Conservation (phyloP, 2,329 filamentous ascomycete species). For the Penicillium sp. region DNA sequence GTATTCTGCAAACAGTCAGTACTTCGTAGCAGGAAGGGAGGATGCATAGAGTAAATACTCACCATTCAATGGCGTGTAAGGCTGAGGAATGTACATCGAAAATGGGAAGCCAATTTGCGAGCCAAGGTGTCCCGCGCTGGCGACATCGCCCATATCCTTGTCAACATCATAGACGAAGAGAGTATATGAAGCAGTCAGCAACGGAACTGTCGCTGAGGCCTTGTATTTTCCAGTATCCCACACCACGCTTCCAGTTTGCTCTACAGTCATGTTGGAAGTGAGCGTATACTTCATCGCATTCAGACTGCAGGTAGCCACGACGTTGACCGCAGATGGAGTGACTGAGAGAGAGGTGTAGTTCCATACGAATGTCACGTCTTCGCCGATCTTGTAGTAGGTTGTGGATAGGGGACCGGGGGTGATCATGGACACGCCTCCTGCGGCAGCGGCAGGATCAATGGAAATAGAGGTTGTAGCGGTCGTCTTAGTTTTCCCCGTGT, state of each 20-base stretch:
- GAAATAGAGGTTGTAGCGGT: slow-evolving; percentile 37
- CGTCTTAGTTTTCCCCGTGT: slow-evolving; percentile 25
- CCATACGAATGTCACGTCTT: slow-evolving; percentile 62
- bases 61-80: slow-evolving; percentile 51
- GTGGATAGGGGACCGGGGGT: slow-evolving; percentile 52
- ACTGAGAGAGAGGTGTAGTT: slow-evolving; percentile 63
- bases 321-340: slow-evolving; percentile 57
- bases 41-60: slow-evolving; percentile 28
- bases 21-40: neutral
- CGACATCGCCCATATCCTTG: slow-evolving; percentile 50
- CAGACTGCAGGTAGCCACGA: slow-evolving; percentile 58
- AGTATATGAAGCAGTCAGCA: slow-evolving; percentile 61
- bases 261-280: slow-evolving; percentile 54
- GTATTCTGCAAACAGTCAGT: slow-evolving; percentile 43
- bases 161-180: slow-evolving; percentile 60
- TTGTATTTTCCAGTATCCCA: slow-evolving; percentile 61
- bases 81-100: slow-evolving; percentile 59
- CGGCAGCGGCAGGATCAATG: slow-evolving; percentile 52
- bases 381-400: slow-evolving; percentile 62
- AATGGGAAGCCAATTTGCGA: slow-evolving; percentile 54
- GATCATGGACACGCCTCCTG: slow-evolving; percentile 60
- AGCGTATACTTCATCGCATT: slow-evolving; percentile 62
- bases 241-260: slow-evolving; percentile 50
- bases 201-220: slow-evolving; percentile 47
- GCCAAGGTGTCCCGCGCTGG: slow-evolving; percentile 54